phyloP scores from a whole-genome alignment of 176 grass and related monocot species.

The Raddia guianensis region DNA sequence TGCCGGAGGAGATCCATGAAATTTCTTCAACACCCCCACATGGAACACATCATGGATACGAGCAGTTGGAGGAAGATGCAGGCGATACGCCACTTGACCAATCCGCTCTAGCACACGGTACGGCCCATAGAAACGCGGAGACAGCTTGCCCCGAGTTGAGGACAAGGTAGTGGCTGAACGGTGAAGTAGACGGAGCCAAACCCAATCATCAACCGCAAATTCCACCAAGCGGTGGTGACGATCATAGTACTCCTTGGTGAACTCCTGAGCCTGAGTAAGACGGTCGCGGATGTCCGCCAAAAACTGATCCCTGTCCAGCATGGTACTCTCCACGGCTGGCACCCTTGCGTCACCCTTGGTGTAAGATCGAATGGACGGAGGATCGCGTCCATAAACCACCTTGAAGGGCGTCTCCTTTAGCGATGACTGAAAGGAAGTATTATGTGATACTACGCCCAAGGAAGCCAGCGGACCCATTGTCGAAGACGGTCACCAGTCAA shows the following conservation, averaged over 20 bases:
- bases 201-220: not conserved
- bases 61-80: not conserved
- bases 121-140: not conserved
- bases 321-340: not conserved
- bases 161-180: rapidly evolving
- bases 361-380: too few relatives aligned
- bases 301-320: not conserved
- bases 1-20: rapidly evolving
- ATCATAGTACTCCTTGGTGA: not conserved
- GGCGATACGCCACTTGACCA: not conserved
- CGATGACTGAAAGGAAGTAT: too few relatives aligned
- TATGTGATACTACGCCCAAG: too few relatives aligned
- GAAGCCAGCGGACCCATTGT: too few relatives aligned
- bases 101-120: not conserved
- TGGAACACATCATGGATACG: not conserved
- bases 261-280: rapidly evolving
- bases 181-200: not conserved
- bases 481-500: too few relatives aligned
- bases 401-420: too few relatives aligned
- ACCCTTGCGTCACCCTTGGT: not conserved
- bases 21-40: not conserved
- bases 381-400: too few relatives aligned
- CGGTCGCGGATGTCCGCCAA: not conserved
- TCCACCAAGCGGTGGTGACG: not conserved
- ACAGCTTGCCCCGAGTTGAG: rapidly evolving